Evolutionary conservation across 805 yeast genomes (phyloP), one percentile per base, ranked within the genome.

Genomic region (Metschnikowia koreensis): DNA sequence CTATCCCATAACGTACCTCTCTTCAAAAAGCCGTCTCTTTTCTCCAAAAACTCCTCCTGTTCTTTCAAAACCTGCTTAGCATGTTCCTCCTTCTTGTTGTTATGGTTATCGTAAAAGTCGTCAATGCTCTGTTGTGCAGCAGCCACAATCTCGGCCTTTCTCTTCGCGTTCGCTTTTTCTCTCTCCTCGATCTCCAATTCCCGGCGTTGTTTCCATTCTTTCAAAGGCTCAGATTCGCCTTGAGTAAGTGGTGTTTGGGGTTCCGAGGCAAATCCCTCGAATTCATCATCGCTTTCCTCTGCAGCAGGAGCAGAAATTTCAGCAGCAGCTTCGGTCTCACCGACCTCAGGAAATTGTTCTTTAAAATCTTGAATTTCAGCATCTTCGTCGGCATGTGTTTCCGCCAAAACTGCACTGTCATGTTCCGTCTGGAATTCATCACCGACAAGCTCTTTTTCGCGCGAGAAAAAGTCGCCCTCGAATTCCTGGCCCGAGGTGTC

Each of bases 21-120:
- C 55, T 65, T 66, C 62, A 79, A 79, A 64, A 71, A 83, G 31
- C 80, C 79, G 66, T 91, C 97, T 66, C 94, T 84, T 62, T 86
- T 83, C 50, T 79, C 81, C 55, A 88, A 66, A 66, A 86, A 91
- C 54, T 81, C 82, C 58, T 81, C 83, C 60, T 89, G 89, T 60
- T 87, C 94, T 47, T 75, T 74, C 65, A 77, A 76, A 11, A 88
- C 85, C 52, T 80, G 78, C 54, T 81, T 84, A 50, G 84, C 73
- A 47, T 83, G 81, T 58, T 80, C 80, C 48, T 89, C 93, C 69
- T 84, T 87, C 74, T 92, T 92, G 65, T 79, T 76, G 73, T 89
- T 91, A 77, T 93, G 93, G 65, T 85, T 86, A 61, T 89, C 96
- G 69, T 93, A 93, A 69, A 93, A 93, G 57, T 88, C 96, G 67